Base-by-base conservation (phyloP, 805 yeast genomes). In the Yueomyces sp. region DNA sequence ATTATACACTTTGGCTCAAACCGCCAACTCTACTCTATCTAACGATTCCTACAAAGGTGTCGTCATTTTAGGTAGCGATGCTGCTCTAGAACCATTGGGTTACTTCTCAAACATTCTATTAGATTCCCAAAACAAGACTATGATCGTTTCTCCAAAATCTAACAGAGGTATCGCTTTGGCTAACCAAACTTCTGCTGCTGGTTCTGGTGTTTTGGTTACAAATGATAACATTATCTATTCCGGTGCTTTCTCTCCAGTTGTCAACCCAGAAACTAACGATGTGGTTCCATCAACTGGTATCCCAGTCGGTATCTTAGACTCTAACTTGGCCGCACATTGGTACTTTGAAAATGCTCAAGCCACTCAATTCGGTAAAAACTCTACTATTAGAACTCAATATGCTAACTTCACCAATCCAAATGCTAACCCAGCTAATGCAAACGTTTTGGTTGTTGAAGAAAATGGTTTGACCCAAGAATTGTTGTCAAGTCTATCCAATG, bases 401-500 rank as follows among this genome's bases (percentile, higher is more conserved):
- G 26, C 44, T 4, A 56, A 58, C 44, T 56, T 59, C 47, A 49
- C 58, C 5, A 46, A 42, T 36, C 40, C 48, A 29, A 47, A 46
- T 39, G 36, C 46, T 11, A 34, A 33, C 29, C 26, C 40, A 11
- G 27, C 38, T 19, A 2, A 37, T 32, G 49, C 57, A 7, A 42
- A 47, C 9, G 60, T 59, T 4, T 62, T 62, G 42, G 50, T 59
- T 32, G 46, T 57, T 32, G 50, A 50, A 47, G 56, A 57, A 40
- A 59, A 53, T 19, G 54, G 50, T 42, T 42, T 55, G 42, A 37
- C 52, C 34, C 40, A 42, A 37, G 40, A 52, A 5, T 39, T 56
- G 28, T 45, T 53, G 40, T 40, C 47, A 8, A 40, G 51, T 28
- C 5, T 34, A 34, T 5, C n/a, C 5, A 11, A 34, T 7, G 37